Evolutionary conservation across 306 rosid genomes (phyloP).

Genomic region (Lotus japonicus): DNA sequence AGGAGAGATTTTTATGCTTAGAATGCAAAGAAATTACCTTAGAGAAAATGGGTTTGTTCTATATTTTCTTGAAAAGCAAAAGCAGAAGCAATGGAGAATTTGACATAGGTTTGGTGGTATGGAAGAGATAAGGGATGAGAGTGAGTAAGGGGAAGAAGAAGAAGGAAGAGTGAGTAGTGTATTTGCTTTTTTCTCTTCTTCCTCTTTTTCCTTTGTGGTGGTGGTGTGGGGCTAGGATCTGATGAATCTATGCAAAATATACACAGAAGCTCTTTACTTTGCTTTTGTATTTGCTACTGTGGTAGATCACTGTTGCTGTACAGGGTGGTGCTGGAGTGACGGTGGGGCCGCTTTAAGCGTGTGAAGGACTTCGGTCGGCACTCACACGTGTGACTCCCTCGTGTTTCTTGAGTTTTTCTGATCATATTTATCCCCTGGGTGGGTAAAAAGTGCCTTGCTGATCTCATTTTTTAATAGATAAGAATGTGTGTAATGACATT

Average conservation of each 20-base stretch:
- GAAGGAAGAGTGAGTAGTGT: not conserved
- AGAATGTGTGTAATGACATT: no score
- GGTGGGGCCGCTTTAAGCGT: slow-evolving; percentile 34
- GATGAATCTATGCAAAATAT: slow-evolving; percentile 63
- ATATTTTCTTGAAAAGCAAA: not conserved
- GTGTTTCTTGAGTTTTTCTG: no score
- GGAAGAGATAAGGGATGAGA: slow-evolving; percentile 14
- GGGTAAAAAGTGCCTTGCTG: not conserved
- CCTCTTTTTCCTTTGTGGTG: no score
- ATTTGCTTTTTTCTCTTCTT: not conserved
- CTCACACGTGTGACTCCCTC: slow-evolving; percentile 22
- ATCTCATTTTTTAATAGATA: not conserved
- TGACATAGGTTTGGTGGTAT: not conserved
- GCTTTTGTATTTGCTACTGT: slow-evolving; percentile 7
- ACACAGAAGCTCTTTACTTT: slow-evolving; percentile 25
- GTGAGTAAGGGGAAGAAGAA: not conserved
- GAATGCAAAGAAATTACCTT: slow-evolving; percentile 18
- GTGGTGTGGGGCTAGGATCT: slow-evolving; percentile 54
- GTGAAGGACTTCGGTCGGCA: not conserved
- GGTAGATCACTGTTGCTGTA: slow-evolving; percentile 22
- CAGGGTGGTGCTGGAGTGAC: slow-evolving; percentile 20
- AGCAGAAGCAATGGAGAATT: slow-evolving; percentile 8
- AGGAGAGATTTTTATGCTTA: not conserved
- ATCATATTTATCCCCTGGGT: not conserved
- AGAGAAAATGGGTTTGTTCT: not conserved